Percentiles rank a stretch among this genome's conserved stretches.
Conservation (phyloP, 73 alveolate genomes). For the Breviolum minutum region DNA sequence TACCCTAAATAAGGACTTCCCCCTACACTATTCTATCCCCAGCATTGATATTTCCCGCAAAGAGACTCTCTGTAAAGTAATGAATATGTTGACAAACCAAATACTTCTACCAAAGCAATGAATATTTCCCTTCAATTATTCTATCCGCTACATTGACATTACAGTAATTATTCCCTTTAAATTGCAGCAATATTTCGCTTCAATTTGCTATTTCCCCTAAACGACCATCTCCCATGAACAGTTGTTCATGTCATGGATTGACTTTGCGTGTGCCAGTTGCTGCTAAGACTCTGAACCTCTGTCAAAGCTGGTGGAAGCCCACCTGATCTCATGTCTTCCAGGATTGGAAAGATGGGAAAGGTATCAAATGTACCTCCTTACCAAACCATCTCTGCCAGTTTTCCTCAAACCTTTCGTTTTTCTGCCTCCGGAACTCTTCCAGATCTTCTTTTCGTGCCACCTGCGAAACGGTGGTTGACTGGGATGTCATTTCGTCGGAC, state of each 20-base stretch:
- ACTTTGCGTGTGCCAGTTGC: neutral
- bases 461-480: neutral
- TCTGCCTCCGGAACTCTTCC: constrained; percentile 10
- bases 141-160: neutral
- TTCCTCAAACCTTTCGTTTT: neutral
- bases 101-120: no score
- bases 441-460: constrained; percentile 9
- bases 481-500: neutral
- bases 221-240: neutral
- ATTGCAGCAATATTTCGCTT: neutral
- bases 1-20: no score
- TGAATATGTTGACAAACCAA: no score
- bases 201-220: neutral
- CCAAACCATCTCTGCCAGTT: no score
- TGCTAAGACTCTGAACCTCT: neutral
- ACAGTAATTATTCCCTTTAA: neutral
- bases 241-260: no score
- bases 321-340: neutral
- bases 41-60: no score
- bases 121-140: neutral
- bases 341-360: no score
- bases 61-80: no score
- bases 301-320: constrained; percentile 28
- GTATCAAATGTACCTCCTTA: no score
- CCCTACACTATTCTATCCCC: no score